phyloP scores from a whole-genome alignment of 2,329 filamentous ascomycete species.

The Colletotrichum scovillei region DNA sequence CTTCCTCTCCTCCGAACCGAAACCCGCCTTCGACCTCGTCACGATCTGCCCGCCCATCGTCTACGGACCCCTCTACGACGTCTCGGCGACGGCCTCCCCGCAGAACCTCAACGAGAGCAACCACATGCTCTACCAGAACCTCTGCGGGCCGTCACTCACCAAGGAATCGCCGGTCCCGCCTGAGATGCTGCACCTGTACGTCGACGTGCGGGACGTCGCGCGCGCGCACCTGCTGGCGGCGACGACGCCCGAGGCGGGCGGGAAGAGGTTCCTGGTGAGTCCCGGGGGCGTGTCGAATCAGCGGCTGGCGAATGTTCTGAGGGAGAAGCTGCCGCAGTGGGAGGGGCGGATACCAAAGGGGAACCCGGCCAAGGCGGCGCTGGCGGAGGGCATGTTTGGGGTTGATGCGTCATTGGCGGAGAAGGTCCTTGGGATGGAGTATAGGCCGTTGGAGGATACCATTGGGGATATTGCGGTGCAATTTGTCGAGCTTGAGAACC shows the following conservation, averaged over 20 bases:
- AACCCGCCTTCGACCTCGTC: constrained; percentile 48
- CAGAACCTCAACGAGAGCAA: constrained; percentile 27
- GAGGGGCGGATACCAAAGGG: constrained; percentile 38
- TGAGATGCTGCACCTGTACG: constrained; percentile 39
- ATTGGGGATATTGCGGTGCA: constrained; percentile 39
- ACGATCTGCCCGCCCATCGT: constrained; percentile 40
- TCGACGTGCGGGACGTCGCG: constrained; percentile 43
- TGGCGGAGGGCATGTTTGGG: constrained; percentile 37
- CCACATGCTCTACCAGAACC: constrained; percentile 12
- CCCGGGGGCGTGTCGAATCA: constrained; percentile 38
- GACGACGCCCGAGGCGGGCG: constrained; percentile 39
- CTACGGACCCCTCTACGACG: constrained; percentile 26
- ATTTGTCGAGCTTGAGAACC: constrained; percentile 38
- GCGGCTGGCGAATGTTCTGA: constrained; percentile 37
- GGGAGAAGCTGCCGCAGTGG: constrained; percentile 36
- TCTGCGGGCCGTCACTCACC: constrained; percentile 11
- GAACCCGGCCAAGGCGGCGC: constrained; percentile 26
- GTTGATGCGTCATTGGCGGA: constrained; percentile 35
- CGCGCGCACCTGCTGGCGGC: constrained; percentile 41
- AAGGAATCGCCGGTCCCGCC: constrained; percentile 31
- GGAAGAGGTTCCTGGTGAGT: constrained; percentile 39
- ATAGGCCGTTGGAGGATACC: constrained; percentile 36
- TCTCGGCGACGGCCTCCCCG: not conserved
- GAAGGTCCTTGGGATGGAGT: constrained; percentile 39
- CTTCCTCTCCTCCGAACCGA: constrained; percentile 44